Percentiles rank a stretch among this genome's conserved stretches.
Conservation (phyloP, 768 basidiomycete species). For the Mycena kentingensis region DNA sequence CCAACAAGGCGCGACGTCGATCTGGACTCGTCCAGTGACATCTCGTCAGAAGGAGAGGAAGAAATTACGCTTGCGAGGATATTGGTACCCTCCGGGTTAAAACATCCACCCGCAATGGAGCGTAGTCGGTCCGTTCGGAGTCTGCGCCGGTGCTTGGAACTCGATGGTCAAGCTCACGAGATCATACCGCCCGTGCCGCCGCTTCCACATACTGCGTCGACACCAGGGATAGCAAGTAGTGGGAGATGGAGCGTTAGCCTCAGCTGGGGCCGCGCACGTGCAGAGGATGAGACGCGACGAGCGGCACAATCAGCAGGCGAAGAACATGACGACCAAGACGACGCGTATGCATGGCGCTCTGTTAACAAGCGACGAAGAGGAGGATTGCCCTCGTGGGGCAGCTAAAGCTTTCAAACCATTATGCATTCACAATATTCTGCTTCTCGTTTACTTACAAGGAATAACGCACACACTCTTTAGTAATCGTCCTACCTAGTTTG, state of each 20-base stretch:
- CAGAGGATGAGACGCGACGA: constrained; percentile 6
- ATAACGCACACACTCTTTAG: too few species aligned
- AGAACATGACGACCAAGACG: constrained; percentile 2
- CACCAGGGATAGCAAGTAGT: neutral
- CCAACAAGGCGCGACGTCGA: constrained; percentile 11
- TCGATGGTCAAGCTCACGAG: constrained; percentile 6
- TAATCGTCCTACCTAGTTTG: too few species aligned
- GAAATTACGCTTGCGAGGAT: constrained; percentile 22
- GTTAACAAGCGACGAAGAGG: neutral
- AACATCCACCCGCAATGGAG: constrained; percentile 14
- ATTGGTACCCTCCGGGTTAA: constrained; percentile 16
- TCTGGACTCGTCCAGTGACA: constrained; percentile 18
- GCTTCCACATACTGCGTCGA: constrained; percentile 1
- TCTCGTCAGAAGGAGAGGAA: constrained; percentile 21
- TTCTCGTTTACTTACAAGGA: neutral
- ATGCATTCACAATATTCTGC: neutral
- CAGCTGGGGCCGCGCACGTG: constrained; percentile 20
- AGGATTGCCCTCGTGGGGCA: neutral
- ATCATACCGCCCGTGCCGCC: constrained; percentile 21
- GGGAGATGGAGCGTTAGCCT: constrained; percentile 22
- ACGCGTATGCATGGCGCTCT: neutral
- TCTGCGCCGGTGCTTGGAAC: constrained; percentile 18
- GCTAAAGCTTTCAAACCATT: neutral
- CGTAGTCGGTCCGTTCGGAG: constrained; percentile 22
- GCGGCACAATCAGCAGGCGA: neutral